Evolutionary conservation across 768 basidiomycete genomes (phyloP), one percentile per base, ranked within the genome.

Genomic region (Mycena venus): DNA sequence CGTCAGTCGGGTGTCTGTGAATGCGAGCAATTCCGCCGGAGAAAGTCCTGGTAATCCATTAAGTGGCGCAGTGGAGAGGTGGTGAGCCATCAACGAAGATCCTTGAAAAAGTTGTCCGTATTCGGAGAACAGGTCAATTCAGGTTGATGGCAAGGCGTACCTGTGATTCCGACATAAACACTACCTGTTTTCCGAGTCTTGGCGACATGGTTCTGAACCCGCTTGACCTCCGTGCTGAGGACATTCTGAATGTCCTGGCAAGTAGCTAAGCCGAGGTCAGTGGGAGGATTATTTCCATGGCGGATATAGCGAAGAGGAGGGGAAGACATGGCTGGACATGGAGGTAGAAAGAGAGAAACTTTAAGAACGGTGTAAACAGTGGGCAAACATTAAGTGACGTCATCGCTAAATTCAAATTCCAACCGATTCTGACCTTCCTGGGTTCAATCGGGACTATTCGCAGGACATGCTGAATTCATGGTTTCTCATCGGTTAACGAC

Each of bases 131-230:
- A 36, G 17, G 3, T 29, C 11, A 4, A 36, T 19, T 29, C 36
- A n/a, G n/a, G n/a, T 7, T 15, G 47, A 11, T 34, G 5, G 10
- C 42, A 4, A 21, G 27, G 62, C 75, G 56, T 31, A 81, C 83
- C 83, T 64, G 78, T 66, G 29, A 76, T 47, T 8, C 83, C 83
- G 29, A 80, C 58, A 60, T 84, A 83, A 3, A 82, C 78, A 40
- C 79, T 78, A 32, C 81, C 81, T 42, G 77, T 76, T 27, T 56
- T 75, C 38, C 74, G 72, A 23, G 61, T 51, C 9, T 75, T 70
- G 2, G 51, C 61, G 17, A 73, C 74, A 34, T 79, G 72, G 14
- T 65, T 55, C 38, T 82, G 82, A 17, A 85, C 78, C 14, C 32
- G 56, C n/a, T 73, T 60, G 2, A 83, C 74, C 47, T 82, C 82